A percentile compares a stretch with the other conserved stretches of the same genome.
phyloP scores from a whole-genome alignment of 495 filamentous ascomycete species.

The Haplographium delicatum region DNA sequence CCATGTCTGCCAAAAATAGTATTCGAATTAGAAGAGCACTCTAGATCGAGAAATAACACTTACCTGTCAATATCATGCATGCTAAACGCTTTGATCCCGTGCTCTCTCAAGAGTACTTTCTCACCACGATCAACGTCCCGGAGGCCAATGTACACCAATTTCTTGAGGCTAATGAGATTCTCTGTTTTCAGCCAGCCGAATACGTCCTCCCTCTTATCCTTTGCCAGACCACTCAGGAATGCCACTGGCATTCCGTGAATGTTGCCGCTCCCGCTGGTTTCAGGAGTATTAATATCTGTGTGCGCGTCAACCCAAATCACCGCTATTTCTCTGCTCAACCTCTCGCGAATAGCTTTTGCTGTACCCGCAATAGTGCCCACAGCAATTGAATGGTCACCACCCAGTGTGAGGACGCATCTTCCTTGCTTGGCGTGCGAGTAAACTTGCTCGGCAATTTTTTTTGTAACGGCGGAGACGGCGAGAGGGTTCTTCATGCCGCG shows the following conservation, averaged over 20 bases:
- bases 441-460: constrained; percentile 73
- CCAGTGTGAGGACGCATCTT: constrained; percentile 85
- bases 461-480: constrained; percentile 83
- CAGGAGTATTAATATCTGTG: constrained; percentile 94
- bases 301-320: constrained; percentile 99
- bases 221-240: constrained; percentile 80
- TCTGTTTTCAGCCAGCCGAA: constrained; percentile 82
- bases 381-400: constrained; percentile 94
- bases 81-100: constrained; percentile 91
- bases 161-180: constrained; percentile 56
- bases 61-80: constrained; percentile 97
- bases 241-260: constrained; percentile 98
- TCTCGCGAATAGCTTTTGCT: constrained; percentile 77
- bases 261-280: constrained; percentile 84
- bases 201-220: constrained; percentile 59
- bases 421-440: constrained; percentile 83
- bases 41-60: constrained; percentile 1
- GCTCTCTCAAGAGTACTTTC: constrained; percentile 81
- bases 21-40: constrained; percentile 1
- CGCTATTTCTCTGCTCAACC: constrained; percentile 74
- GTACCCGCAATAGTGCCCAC: constrained; percentile 87
- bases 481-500: constrained; percentile 90
- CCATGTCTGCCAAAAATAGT: constrained; percentile 55
- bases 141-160: constrained; percentile 95
- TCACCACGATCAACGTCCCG: constrained; percentile 88